These are phyloP conservation scores for Botrytis pseudocinerea DNA, from an alignment of 2,329 filamentous ascomycete species.

Conservation along the genomic window DNA sequence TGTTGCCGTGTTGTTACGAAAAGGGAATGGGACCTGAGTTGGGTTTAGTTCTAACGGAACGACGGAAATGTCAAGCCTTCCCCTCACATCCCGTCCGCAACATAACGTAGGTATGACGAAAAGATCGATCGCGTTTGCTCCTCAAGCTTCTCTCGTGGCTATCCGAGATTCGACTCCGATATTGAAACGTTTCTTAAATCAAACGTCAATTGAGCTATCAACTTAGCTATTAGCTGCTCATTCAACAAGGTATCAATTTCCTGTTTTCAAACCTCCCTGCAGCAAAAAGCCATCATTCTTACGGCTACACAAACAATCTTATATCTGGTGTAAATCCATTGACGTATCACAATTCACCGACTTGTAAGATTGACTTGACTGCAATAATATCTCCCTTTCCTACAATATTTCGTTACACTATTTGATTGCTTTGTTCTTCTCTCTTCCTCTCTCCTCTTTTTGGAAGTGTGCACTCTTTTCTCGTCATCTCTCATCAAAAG, in stretches of 20 bases:
- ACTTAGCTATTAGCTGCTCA: neutral
- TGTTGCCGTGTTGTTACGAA: neutral
- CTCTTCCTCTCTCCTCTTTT: neutral
- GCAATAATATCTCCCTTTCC: neutral
- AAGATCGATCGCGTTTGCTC: constrained; percentile 17
- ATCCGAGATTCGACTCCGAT: neutral
- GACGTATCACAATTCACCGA: neutral
- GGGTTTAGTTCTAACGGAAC: constrained; percentile 1
- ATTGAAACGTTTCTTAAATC: neutral
- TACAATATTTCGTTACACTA: constrained; percentile 6
- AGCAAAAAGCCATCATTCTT: constrained; percentile 4
- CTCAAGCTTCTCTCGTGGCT: constrained; percentile 9
- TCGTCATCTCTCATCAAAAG: constrained; percentile 7
- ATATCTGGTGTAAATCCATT: neutral
- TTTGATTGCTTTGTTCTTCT: constrained; percentile 14
- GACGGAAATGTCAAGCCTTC: constrained; percentile 15
- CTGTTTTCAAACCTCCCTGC: neutral
- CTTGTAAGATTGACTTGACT: neutral
- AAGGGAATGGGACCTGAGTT: constrained; percentile 2
- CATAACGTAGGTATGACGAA: constrained; percentile 2
- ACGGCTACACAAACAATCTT: constrained; percentile 8
- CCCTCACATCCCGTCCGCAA: neutral
- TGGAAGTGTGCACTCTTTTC: neutral
- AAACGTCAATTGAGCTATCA: neutral
- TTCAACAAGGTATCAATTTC: neutral